phyloP scores from a whole-genome alignment of 129 eudicot genomes.

The Tagetes patula region DNA sequence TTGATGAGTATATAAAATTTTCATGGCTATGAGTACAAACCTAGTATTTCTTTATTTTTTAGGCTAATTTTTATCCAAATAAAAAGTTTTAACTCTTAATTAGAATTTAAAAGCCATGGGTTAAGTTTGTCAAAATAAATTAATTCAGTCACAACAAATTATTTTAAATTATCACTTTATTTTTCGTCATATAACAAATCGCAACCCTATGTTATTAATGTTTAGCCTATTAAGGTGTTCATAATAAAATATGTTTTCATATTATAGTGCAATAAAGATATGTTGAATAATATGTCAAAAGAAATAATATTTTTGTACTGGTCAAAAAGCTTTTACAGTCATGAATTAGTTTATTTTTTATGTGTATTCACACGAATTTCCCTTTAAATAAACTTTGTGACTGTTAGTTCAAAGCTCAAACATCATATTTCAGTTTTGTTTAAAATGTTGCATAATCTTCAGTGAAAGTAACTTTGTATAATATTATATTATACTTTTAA shows the following conservation, averaged over 20 bases:
- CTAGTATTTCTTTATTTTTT: too few relatives aligned
- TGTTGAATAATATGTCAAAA: neutral
- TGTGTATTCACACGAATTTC: neutral
- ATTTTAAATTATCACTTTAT: too few relatives aligned
- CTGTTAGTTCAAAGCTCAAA: neutral
- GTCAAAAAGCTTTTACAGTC: neutral
- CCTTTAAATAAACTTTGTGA: too few relatives aligned
- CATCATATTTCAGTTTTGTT: neutral
- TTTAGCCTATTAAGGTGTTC: neutral
- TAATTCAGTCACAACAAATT: too few relatives aligned
- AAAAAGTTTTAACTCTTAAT: neutral
- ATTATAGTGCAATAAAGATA: neutral
- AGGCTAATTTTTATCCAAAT: too few relatives aligned
- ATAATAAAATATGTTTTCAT: too few relatives aligned
- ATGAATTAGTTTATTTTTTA: too few relatives aligned
- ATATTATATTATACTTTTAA: neutral
- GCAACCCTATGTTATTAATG: neutral
- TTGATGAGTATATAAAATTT: too few relatives aligned
- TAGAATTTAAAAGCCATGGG: neutral
- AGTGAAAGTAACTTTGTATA: neutral
- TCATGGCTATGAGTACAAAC: too few relatives aligned
- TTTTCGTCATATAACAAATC: neutral
- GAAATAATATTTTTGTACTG: too few relatives aligned
- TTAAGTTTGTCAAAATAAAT: neutral
- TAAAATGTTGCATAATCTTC: neutral